Percentiles rank a stretch among this genome's conserved stretches.
phyloP scores from a whole-genome alignment of 768 basidiomycete species.

The Collybia sp. region DNA sequence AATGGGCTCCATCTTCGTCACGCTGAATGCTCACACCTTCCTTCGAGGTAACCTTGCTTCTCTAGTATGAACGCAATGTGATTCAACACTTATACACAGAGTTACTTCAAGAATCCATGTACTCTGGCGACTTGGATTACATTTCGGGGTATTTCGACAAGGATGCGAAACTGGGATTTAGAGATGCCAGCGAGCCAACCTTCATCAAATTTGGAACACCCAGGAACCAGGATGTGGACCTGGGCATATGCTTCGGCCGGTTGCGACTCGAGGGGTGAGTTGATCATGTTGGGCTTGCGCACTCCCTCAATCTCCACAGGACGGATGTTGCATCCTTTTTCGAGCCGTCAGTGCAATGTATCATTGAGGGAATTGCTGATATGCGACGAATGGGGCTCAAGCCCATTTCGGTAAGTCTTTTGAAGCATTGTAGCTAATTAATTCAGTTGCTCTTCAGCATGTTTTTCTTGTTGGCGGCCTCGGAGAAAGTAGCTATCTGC shows the following conservation, averaged over 20 bases:
- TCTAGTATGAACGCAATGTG: background rate
- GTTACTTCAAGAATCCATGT: slow-evolving; percentile 34
- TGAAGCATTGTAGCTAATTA: background rate
- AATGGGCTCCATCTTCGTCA: slow-evolving; percentile 45
- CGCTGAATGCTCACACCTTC: slow-evolving; percentile 29
- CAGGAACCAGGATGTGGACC: slow-evolving; percentile 29
- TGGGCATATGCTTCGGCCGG: slow-evolving; percentile 41
- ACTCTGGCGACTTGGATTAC: slow-evolving; percentile 30
- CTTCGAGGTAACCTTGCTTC: slow-evolving; percentile 24
- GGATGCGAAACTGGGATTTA: slow-evolving; percentile 38
- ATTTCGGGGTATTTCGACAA: slow-evolving; percentile 41
- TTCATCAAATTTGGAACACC: slow-evolving; percentile 41
- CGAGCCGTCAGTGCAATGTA: slow-evolving; percentile 17
- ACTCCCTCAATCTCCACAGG: slow-evolving; percentile 4
- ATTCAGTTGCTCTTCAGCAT: background rate
- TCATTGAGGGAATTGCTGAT: slow-evolving; percentile 13
- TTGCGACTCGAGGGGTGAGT: slow-evolving; percentile 33
- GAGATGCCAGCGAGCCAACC: slow-evolving; percentile 25
- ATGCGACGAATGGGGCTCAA: slow-evolving; percentile 6
- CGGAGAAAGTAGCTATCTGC: slow-evolving; percentile 40
- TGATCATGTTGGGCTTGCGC: background rate
- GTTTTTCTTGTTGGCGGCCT: slow-evolving; percentile 41
- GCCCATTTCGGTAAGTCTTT: slow-evolving; percentile 11
- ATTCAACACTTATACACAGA: slow-evolving; percentile 20
- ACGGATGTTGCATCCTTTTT: slow-evolving; percentile 23